Base-by-base conservation (phyloP, 306 rosid species). In the Bauhinia variegata region DNA sequence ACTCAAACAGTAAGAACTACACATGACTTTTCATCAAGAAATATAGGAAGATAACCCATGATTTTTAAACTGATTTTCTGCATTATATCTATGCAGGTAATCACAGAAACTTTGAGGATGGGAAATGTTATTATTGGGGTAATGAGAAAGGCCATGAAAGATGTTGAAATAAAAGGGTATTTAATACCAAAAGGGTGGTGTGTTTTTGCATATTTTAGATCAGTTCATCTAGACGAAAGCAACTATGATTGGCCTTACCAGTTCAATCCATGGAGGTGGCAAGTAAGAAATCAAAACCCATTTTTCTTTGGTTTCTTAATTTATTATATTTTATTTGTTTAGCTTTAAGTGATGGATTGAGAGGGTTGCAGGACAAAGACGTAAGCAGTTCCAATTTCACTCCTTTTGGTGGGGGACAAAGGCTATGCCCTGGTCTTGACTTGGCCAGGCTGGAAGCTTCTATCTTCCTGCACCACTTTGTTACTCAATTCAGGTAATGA, bases 201-300 rank as follows among this genome's bases (percentile, higher is more conserved):
- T 71, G 89, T 84, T 49, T 79, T 90, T 65, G 56, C 85, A 15
- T 88, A 86, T 78, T 86, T 93, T 49, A 84, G 97, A 83, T 93
- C 97, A 46, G 90, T 93, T 73, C 99, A 93, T 86, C 97, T 93
- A 36, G 97, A 93, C 70, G 90, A 82, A 18, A 82, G 50, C 62
- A 81, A 83, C 75, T 93, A 84, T 65, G 95, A 88, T 37, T 74
- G 76, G 18, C 97, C 99, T 55, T 75, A 88, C 75, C 80, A 83
- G 61, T 93, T 93, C 82, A 88, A 93, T 77, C 99, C 99, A 76
- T 90, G 97, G 99, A 89, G 99, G 77, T 93, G 99, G 99, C 89
- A 93, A 66, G 99, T 93, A 83, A 78, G 90, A 78, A 32, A 63
- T 6, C 4, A 34, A 34, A 5, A 6, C 15, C 58, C 50, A 31